phyloP scores from a whole-genome alignment of 768 basidiomycete genomes.

The Auriscalpium orientale region DNA sequence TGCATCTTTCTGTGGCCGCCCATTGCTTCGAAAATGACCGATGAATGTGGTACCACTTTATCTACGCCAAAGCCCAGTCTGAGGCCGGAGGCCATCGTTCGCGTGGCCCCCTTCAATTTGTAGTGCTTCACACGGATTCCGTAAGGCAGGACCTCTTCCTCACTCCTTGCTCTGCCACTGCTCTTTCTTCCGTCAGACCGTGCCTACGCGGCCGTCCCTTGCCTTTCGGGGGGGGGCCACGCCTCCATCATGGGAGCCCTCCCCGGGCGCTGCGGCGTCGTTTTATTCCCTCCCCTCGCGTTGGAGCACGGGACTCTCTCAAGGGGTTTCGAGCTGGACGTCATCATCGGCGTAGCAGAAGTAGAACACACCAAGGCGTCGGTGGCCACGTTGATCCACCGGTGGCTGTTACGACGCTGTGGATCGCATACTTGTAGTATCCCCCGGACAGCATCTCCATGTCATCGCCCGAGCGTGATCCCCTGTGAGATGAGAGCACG shows the following conservation, averaged over 20 bases:
- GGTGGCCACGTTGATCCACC: constrained; percentile 22
- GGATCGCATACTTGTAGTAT: constrained; percentile 27
- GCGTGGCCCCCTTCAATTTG: constrained; percentile 14
- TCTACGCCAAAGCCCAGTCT: too few species aligned
- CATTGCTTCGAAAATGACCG: too few species aligned
- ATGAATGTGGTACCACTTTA: too few species aligned
- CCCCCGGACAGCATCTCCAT: constrained; percentile 27
- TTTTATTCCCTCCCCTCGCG: constrained; percentile 18
- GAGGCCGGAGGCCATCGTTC: not conserved
- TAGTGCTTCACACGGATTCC: constrained; percentile 25
- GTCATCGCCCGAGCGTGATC: constrained; percentile 24
- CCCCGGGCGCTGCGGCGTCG: constrained; percentile 19
- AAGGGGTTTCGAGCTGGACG: constrained; percentile 21
- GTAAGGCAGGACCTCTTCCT: constrained; percentile 22
- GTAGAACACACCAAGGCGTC: constrained; percentile 27
- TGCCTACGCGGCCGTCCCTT: constrained; percentile 25
- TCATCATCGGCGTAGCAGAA: constrained; percentile 26
- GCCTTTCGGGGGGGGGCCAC: constrained; percentile 25
- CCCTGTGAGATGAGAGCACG: constrained; percentile 22
- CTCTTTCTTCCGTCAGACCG: constrained; percentile 20
- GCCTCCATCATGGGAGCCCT: constrained; percentile 20
- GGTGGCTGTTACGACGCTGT: constrained; percentile 29
- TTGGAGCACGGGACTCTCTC: constrained; percentile 21
- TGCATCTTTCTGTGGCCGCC: too few species aligned
- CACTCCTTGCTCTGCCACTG: constrained; percentile 19